Percentiles rank a stretch among this genome's conserved stretches.
These are phyloP conservation scores for Hypericum androsaemum DNA, from an alignment of 345 rosid species.

Conservation along the genomic window DNA sequence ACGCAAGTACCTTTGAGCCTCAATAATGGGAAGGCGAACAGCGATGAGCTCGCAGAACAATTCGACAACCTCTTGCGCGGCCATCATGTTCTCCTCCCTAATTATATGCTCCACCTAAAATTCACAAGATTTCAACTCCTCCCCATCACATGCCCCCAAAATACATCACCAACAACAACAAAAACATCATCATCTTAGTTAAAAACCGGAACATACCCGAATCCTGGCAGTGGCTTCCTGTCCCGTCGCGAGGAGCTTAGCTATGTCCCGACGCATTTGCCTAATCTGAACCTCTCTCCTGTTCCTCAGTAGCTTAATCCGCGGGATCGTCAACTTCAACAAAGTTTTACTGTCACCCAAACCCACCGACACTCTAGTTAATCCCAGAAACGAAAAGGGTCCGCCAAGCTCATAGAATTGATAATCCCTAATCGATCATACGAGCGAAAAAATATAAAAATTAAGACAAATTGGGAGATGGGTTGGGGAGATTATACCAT, in stretches of 20 bases:
- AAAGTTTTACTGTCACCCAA: slow-evolving; percentile 63
- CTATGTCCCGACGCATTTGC: slow-evolving; percentile 91
- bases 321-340: slow-evolving; percentile 63
- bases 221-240: slow-evolving; percentile 99
- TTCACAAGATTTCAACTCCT: neutral
- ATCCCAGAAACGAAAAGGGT: too few relatives aligned
- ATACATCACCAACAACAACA: neutral
- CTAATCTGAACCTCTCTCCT: slow-evolving; percentile 84
- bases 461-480: neutral
- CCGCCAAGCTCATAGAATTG: too few relatives aligned
- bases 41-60: slow-evolving; percentile 75
- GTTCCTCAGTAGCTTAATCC: slow-evolving; percentile 82
- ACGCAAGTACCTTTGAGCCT: slow-evolving; percentile 61
- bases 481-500: slow-evolving; percentile 30
- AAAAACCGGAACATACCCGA: slow-evolving; percentile 37
- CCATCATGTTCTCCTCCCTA: slow-evolving; percentile 98
- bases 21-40: slow-evolving; percentile 91
- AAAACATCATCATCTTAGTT: neutral
- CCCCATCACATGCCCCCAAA: too few relatives aligned
- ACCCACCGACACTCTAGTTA: neutral
- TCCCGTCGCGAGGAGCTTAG: slow-evolving; percentile 92
- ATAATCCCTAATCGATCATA: too few relatives aligned
- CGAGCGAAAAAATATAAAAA: neutral
- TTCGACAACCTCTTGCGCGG: slow-evolving; percentile 93
- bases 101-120: slow-evolving; percentile 84